phyloP scores from a whole-genome alignment of 345 rosid species.

The Populus davidiana region DNA sequence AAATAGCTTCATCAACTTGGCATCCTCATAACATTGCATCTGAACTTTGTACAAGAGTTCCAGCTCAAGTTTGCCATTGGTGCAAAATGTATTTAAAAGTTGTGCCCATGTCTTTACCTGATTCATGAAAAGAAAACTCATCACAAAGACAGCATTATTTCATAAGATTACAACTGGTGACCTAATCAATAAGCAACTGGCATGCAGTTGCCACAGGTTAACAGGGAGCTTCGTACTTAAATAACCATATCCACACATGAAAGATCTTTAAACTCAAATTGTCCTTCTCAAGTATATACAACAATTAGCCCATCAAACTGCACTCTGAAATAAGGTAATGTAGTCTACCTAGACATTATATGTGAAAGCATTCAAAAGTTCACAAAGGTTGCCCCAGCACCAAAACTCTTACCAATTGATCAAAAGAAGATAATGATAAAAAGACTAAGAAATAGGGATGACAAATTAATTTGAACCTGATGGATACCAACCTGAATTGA shows the following conservation, averaged over 20 bases:
- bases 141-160: not conserved
- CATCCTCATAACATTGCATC: conserved; percentile 97
- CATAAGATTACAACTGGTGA: not conserved
- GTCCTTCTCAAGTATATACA: not conserved
- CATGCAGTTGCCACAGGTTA: not conserved
- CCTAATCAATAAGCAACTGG: not conserved
- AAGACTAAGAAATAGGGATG: too few relatives aligned
- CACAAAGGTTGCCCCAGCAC: not conserved
- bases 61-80: conserved; percentile 81
- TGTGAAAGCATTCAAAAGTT: not conserved
- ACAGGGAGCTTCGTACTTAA: not conserved
- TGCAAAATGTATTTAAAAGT: conserved; percentile 75
- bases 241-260: not conserved
- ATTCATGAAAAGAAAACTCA: not conserved
- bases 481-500: too few relatives aligned
- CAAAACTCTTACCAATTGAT: not conserved
- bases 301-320: not conserved
- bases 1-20: conserved; percentile 94
- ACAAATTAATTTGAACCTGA: too few relatives aligned
- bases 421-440: not conserved
- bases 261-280: not conserved
- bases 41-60: conserved; percentile 94
- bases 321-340: not conserved
- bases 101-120: conserved; percentile 95
- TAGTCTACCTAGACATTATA: not conserved